Base-by-base conservation (phyloP, 768 basidiomycete species). In the Lactarius sanguifluus region DNA sequence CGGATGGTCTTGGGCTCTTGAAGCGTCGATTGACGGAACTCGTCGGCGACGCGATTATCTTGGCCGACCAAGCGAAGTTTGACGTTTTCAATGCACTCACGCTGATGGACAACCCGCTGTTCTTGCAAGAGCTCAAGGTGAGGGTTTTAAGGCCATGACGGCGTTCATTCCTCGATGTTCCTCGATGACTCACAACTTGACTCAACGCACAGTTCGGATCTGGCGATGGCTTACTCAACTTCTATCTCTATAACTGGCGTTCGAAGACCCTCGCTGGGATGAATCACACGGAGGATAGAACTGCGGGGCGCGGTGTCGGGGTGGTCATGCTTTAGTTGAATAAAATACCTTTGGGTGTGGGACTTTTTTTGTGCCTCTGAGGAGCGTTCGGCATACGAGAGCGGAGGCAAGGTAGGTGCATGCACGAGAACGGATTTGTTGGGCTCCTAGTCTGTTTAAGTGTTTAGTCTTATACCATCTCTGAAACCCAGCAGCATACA, bases 41-140 rank as follows among this genome's bases (percentile, higher is more conserved):
- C 59, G 81, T 96, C 30, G 82, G 82, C 10, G 96, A 98, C 76
- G 89, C 93, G 1, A 74, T 98, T 67, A 80, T 90, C 66, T 76
- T 95, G 60, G 96, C 96, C 1, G 85, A 90, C 64, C 83, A 87
- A 62, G 90, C 91, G 57, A 87, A 88, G 47, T 98, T 99, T 72
- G 97, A 99, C 74, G 97, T 99, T 16, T 88, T 98, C 77, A 99
- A 99, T 76, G 92, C 92, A 1, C 77, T 98, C 73, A 96, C 96
- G 18, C 76, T 97, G 70, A 94, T 98, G 90, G 97, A 99, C 76
- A 99, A 98, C 76, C 82, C 86, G 63, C 74, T 83, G 56, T 87
- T 99, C 76, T 75, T 99, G 61, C 79, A 85, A 38, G 92, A 95
- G 62, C 83, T 96, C 61, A 93, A 92, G 86, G 94, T 67, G n/a